Evolutionary conservation across 106 monocot genomes (phyloP).

Genomic region (Chionographis japonica): DNA sequence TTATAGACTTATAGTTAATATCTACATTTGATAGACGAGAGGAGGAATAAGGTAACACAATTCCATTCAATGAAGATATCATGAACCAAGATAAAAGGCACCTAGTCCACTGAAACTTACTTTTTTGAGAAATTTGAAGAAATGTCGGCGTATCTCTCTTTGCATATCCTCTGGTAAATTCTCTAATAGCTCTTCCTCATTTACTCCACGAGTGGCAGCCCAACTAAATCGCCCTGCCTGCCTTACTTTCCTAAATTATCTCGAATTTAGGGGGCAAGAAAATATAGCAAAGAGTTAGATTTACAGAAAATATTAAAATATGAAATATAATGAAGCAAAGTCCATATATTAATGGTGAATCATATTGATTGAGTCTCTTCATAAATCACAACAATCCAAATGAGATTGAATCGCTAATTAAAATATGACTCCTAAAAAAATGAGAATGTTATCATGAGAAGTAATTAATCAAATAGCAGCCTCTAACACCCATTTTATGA

Average conservation of each 20-base stretch:
- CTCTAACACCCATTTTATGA: too few species aligned
- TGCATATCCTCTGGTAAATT: slow-evolving; percentile 46
- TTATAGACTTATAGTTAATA: too few species aligned
- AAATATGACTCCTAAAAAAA: too few species aligned
- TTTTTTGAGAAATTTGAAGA: slow-evolving; percentile 34
- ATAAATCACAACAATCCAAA: too few species aligned
- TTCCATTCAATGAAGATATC: too few species aligned
- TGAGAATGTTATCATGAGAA: too few species aligned
- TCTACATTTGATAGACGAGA: too few species aligned
- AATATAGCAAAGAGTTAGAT: not conserved
- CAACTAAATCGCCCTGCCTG: slow-evolving; percentile 46
- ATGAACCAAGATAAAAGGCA: not conserved
- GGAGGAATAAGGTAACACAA: too few species aligned
- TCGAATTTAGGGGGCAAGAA: not conserved
- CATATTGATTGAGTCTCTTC: too few species aligned
- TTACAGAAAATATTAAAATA: not conserved
- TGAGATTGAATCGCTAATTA: too few species aligned
- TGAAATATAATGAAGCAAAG: not conserved
- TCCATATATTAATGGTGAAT: not conserved
- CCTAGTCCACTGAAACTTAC: slow-evolving; percentile 6
- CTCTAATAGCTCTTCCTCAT: slow-evolving; percentile 41
- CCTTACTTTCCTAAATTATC: slow-evolving; percentile 32
- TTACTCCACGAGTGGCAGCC: slow-evolving; percentile 48
- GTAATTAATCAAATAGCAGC: too few species aligned
- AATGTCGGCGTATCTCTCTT: slow-evolving; percentile 31